These are phyloP conservation scores for Tilletia indica DNA, from an alignment of 1,284 basidiomycete genomes.

Conservation along the genomic window DNA sequence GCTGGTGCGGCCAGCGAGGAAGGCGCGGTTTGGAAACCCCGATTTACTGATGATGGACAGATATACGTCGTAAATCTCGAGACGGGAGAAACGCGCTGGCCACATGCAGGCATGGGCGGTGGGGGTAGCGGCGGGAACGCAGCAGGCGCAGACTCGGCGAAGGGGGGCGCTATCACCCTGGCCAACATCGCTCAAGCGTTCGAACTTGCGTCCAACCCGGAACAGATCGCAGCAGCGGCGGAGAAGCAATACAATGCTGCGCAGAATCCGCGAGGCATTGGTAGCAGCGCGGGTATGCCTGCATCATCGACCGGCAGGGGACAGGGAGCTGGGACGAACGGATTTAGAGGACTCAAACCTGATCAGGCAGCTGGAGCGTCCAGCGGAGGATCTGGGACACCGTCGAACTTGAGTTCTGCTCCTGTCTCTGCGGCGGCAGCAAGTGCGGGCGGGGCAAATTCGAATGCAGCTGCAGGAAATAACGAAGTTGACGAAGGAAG, in stretches of 20 bases:
- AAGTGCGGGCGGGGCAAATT: no score
- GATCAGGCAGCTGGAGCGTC: neutral
- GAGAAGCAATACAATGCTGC: neutral
- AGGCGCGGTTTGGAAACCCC: neutral
- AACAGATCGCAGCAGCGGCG: neutral
- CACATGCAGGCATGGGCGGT: neutral
- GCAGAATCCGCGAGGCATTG: neutral
- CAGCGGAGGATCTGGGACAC: neutral
- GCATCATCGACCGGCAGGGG: neutral
- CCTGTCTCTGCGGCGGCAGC: neutral
- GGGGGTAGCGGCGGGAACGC: neutral
- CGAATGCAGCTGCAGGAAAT: neutral
- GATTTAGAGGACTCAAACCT: neutral
- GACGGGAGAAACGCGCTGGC: constrained; percentile 15
- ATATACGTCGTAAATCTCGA: constrained; percentile 15
- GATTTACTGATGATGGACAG: neutral
- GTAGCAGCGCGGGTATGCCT: neutral
- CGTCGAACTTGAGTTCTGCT: neutral
- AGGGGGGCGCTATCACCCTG: neutral
- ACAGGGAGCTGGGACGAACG: neutral
- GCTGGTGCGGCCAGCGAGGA: neutral
- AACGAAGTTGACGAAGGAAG: neutral
- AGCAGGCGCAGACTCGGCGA: neutral
- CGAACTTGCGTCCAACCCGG: neutral
- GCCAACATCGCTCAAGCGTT: constrained; percentile 7